Evolutionary conservation across 2,329 filamentous ascomycete species (phyloP).

Genomic region (Microdochium trichocladiopsis): DNA sequence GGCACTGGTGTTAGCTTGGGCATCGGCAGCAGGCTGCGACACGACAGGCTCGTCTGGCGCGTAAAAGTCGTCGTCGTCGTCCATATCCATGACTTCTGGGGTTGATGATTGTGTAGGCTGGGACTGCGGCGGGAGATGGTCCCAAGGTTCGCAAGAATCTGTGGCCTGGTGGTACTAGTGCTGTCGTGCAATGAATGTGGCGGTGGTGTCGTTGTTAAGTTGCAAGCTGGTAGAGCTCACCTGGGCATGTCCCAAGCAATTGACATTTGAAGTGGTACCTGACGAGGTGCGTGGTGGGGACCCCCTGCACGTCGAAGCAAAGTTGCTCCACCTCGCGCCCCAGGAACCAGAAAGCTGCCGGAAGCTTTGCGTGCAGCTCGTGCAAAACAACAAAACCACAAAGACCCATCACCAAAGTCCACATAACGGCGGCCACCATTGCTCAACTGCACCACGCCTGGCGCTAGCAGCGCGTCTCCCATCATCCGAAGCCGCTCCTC

Average conservation of each 20-base stretch:
- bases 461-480: neutral
- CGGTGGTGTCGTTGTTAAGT: no score
- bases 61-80: conserved; percentile 64
- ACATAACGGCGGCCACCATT: neutral
- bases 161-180: no score
- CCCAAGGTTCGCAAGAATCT: no score
- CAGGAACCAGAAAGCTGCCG: no score
- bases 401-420: neutral
- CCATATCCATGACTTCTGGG: conserved; percentile 49
- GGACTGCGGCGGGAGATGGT: no score
- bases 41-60: conserved; percentile 47
- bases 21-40: conserved; percentile 1
- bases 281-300: no score
- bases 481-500: neutral
- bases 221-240: neutral
- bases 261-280: no score
- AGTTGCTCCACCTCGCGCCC: conserved; percentile 4
- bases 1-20: conserved; percentile 18
- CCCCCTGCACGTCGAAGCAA: neutral
- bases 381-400: neutral
- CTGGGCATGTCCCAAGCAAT: no score
- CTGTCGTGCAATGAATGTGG: neutral
- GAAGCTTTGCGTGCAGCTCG: no score
- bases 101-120: neutral
- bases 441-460: neutral